phyloP scores from a whole-genome alignment of 1,284 basidiomycete genomes.

The Pholiota adiposa region DNA sequence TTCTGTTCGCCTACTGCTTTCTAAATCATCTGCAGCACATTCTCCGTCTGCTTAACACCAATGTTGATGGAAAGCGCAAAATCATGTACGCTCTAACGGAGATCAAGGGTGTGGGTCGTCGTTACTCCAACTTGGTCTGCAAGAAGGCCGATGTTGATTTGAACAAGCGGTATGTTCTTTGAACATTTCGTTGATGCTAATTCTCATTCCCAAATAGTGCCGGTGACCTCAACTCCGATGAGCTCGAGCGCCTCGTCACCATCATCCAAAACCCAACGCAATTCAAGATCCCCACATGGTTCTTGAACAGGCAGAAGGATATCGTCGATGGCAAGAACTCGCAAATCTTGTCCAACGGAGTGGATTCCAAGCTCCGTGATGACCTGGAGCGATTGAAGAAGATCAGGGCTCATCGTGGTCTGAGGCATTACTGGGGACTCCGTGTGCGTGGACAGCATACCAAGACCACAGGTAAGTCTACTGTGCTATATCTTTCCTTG shows the following conservation, averaged over 20 bases:
- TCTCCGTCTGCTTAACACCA: constrained; percentile 98
- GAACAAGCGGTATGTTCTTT: constrained; percentile 85
- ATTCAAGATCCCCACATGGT: constrained; percentile 99
- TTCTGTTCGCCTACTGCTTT: background rate
- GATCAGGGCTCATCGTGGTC: constrained; percentile 98
- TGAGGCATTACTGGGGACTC: constrained; percentile 97
- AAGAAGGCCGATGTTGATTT: constrained; percentile 99
- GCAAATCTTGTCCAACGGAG: constrained; percentile 95
- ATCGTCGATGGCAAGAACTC: constrained; percentile 97
- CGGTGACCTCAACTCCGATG: constrained; percentile 57
- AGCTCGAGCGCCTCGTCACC: constrained; percentile 98
- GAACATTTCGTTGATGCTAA: constrained; percentile 26
- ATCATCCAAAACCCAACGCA: constrained; percentile 99
- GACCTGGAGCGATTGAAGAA: constrained; percentile 99
- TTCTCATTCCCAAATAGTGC: constrained; percentile 32
- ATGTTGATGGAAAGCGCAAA: constrained; percentile 99
- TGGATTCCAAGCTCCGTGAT: constrained; percentile 98
- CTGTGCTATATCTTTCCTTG: background rate
- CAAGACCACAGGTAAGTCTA: constrained; percentile 89
- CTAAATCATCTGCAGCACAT: constrained; percentile 70
- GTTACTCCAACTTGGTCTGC: constrained; percentile 99
- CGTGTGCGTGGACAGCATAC: constrained; percentile 98
- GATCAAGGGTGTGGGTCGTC: constrained; percentile 99
- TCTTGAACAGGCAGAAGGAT: constrained; percentile 99
- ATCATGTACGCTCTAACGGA: constrained; percentile 98